These are phyloP conservation scores for Ceratocystis papillata DNA, from an alignment of 2,329 filamentous ascomycete genomes.

Conservation along the genomic window DNA sequence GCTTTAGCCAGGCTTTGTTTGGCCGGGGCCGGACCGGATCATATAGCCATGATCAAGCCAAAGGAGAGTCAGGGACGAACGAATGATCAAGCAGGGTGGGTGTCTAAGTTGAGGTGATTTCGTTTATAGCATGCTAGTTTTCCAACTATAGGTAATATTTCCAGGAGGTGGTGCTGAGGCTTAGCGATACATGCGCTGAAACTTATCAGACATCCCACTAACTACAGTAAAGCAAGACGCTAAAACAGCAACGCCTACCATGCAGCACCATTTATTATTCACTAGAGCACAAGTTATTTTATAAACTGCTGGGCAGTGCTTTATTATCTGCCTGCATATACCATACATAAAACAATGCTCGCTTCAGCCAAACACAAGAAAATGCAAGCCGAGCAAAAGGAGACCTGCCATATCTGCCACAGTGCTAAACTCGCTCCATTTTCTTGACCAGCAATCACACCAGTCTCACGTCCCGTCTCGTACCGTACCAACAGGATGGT, in stretches of 20 bases:
- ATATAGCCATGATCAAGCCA: not conserved
- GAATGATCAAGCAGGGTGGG: not conserved
- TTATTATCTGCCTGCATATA: too few species aligned
- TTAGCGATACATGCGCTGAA: too few species aligned
- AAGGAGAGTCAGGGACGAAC: not conserved
- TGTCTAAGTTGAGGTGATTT: not conserved
- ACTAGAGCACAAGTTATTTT: too few species aligned
- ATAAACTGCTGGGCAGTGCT: too few species aligned
- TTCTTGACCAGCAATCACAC: not conserved
- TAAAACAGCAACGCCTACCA: too few species aligned
- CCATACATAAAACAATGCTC: not conserved
- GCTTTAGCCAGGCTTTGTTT: not conserved
- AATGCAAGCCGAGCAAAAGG: not conserved
- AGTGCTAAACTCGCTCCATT: not conserved
- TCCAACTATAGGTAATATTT: too few species aligned
- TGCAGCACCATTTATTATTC: too few species aligned
- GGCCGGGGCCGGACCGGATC: not conserved
- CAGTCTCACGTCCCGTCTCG: too few species aligned
- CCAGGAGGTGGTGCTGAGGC: too few species aligned
- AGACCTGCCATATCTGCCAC: not conserved
- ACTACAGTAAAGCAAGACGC: too few species aligned
- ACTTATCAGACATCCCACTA: too few species aligned
- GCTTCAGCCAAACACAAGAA: not conserved
- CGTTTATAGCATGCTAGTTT: too few species aligned
- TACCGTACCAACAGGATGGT: not conserved